Evolutionary conservation across 1,139 yeast species (phyloP), one percentile per base, ranked within the genome.

Genomic region (Taiozyma sp.): DNA sequence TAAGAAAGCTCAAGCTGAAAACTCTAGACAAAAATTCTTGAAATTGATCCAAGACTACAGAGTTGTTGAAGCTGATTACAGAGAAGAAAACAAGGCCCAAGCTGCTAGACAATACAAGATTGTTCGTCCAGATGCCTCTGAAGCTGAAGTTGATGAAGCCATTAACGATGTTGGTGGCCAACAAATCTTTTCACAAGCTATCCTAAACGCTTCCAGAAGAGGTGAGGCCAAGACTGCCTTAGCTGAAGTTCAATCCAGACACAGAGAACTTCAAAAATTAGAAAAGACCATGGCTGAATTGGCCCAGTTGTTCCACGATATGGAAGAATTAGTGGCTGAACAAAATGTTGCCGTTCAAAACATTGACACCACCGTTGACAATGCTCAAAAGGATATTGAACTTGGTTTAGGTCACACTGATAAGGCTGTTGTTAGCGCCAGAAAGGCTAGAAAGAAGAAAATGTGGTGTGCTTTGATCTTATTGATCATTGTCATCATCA

Each of bases 181-280:
- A 67, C 98, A 92, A 71, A 87, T 91, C 65, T 93, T 93, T 73
- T 92, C 95, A 57, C 96, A 91, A 71, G 97, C 97, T 16, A 78
- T 93, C 60, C 76, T 90, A 78, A 90, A 87, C 73, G 87, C 96
- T 52, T 89, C 90, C 70, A 85, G 97, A 73, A 84, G 96, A 65
- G 99, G 99, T 61, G 97, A 93, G 72, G 98, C 99, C 48, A 83
- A 96, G 69, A 83, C 97, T 38, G 99, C 96, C 4, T 79, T 93
- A 63, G 88, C 90, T 64, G 99, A 95, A 72, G 99, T 95, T 51
- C 97, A 93, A 72, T 84, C 89, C 46, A 86, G 99, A 75, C 99
- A 95, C 75, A 86, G 89, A 66, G 99, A 93, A 73, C 83, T 95
- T 68, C 86, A 90, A 74, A 89, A 91, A 74, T 87, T 95, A 71